Percentiles rank a stretch among this genome's conserved stretches.
Conservation (phyloP, 2,329 filamentous ascomycete species). For the Neonectria sp. region DNA sequence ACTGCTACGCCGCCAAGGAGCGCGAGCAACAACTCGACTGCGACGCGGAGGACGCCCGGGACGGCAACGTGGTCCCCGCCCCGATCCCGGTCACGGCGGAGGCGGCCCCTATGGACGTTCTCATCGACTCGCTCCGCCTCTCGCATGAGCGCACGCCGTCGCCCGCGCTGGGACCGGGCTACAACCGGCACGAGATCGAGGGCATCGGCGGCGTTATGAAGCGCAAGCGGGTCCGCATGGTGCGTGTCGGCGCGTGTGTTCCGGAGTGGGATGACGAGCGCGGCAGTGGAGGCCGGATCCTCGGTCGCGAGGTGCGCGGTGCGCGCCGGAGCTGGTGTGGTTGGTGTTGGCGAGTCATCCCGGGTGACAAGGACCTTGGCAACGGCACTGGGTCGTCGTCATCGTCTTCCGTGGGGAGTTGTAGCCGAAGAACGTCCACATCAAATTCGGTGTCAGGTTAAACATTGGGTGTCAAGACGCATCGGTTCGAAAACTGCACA, state of each 20-base stretch:
- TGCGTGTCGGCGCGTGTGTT: conserved; percentile 86
- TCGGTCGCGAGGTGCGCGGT: conserved; percentile 80
- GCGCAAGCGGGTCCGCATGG: conserved; percentile 87
- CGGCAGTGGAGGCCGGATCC: conserved; percentile 70
- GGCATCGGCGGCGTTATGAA: conserved; percentile 92
- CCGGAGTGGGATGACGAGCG: conserved; percentile 88
- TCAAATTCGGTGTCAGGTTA: conserved; percentile 39
- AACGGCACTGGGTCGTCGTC: conserved; percentile 46
- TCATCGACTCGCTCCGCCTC: conserved; percentile 51
- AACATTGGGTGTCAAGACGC: conserved; percentile 20
- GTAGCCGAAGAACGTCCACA: conserved; percentile 40
- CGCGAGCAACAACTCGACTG: conserved; percentile 90
- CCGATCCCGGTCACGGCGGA: conserved; percentile 36
- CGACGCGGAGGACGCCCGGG: conserved; percentile 81
- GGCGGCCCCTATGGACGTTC: conserved; percentile 42
- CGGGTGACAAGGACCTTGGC: conserved; percentile 64
- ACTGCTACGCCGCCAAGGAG: conserved; percentile 82
- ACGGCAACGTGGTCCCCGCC: conserved; percentile 49
- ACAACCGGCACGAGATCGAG: conserved; percentile 89
- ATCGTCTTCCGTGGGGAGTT: conserved; percentile 40
- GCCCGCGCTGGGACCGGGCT: conserved; percentile 76
- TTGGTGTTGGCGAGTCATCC: conserved; percentile 88
- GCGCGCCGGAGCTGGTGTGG: conserved; percentile 87
- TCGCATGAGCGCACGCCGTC: conserved; percentile 60
- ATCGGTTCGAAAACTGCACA: neutral